Evolutionary conservation across 1,284 basidiomycete genomes (phyloP), one percentile per base, ranked within the genome.

Genomic region (Puccinia hordei): DNA sequence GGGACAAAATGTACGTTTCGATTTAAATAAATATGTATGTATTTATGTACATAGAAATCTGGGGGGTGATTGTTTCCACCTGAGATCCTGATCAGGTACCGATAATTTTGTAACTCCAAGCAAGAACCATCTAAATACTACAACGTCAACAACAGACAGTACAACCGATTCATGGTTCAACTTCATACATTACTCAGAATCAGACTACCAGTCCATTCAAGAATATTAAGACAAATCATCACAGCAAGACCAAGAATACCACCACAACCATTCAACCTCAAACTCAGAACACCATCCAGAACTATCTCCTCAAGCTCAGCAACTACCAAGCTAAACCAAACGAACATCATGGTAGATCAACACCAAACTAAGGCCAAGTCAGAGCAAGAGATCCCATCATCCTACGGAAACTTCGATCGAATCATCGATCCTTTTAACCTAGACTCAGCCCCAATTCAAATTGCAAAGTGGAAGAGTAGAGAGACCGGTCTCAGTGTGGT

Each of bases 381-480:
- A 75, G 41, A 66, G 30, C 49, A 38, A 9, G 30, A 44, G 30
- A 75, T 75, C 27, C 73, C 77, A 53, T 33, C 49, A 30, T 57
- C 63, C 2, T 75, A 83, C 63, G 92, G 90, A 75, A 93, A 93
- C 84, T 95, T 94, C 83, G 92, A 94, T 85, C 89, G 94, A 53
- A 86, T 94, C 82, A 90, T 90, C 84, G 88, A 88, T 46, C 86
- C 93, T 83, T 89, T 91, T 83, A 87, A 93, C 51, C 90, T 90
- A 83, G 93, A 90, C 82, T 90, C 91, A 3, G 84, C 84, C 1
- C 91, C 93, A 83, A 90, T 94, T 81, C 87, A 88, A 44, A 88
- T 95, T 69, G 92, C 92, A 17, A 94, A 93, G 86, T 95, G 93
- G 93, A 89, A 89, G 84, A 94, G 93, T 83, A 88, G 91, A 82